Percentiles rank a stretch among this genome's conserved stretches.
Conservation (phyloP, 352 stramenopile species). For the Pythium volutum region DNA sequence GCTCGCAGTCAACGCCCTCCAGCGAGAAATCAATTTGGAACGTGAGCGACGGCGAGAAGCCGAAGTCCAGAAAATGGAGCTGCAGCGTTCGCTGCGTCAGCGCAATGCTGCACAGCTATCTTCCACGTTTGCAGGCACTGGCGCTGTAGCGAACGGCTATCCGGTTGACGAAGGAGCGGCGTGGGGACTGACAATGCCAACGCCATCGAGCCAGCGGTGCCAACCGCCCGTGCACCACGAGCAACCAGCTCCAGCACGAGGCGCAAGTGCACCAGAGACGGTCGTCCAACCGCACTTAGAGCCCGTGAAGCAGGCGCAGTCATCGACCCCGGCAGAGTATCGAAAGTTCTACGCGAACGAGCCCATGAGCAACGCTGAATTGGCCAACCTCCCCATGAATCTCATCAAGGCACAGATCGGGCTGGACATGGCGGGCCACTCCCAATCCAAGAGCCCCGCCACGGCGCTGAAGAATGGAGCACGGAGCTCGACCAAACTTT, state of each 20-base stretch:
- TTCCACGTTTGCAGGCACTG: background rate
- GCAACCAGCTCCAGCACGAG: conserved; percentile 1
- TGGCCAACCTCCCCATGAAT: conserved; percentile 65
- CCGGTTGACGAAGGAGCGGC: background rate
- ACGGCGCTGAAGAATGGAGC: conserved; percentile 24
- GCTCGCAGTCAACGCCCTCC: conserved; percentile 28
- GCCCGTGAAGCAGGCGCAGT: background rate
- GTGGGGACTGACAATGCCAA: conserved; percentile 1
- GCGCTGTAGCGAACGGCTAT: background rate
- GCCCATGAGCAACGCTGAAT: conserved; percentile 54
- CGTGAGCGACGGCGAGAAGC: conserved; percentile 51
- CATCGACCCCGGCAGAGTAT: conserved; percentile 21
- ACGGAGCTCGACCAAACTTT: conserved; percentile 20
- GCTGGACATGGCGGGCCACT: conserved; percentile 37
- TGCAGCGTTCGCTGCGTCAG: conserved; percentile 47
- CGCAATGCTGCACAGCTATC: conserved; percentile 3
- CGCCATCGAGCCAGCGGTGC: conserved; percentile 2
- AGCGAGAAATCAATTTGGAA: conserved; percentile 59
- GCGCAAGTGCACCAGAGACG: background rate
- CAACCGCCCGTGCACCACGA: background rate
- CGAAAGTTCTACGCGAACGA: conserved; percentile 74
- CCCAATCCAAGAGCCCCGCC: conserved; percentile 9
- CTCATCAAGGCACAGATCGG: conserved; percentile 74
- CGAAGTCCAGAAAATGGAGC: conserved; percentile 58
- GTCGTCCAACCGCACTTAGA: background rate